phyloP scores from a whole-genome alignment of 768 basidiomycete genomes.

The Mycena vulgaris region DNA sequence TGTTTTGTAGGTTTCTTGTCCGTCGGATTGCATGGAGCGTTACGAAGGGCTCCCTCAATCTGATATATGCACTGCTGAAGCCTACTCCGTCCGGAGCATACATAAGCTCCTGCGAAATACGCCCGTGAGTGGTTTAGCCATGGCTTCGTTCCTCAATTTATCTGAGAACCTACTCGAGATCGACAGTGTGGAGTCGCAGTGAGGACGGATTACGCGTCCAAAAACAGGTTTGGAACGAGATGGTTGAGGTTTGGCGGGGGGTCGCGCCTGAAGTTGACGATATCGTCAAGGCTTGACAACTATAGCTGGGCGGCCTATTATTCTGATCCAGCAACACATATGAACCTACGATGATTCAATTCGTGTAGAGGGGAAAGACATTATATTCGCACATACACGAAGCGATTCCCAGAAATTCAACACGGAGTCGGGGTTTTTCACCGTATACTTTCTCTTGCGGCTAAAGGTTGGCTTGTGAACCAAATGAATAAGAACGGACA shows the following conservation, averaged over 20 bases:
- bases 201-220: not conserved
- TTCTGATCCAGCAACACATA: too few relatives aligned
- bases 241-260: not conserved
- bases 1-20: not conserved
- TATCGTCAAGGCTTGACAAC: too few relatives aligned
- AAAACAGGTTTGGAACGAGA: not conserved
- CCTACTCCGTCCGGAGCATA: conserved; percentile 22
- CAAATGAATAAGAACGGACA: too few relatives aligned
- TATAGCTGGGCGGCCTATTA: too few relatives aligned
- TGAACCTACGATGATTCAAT: too few relatives aligned
- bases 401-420: too few relatives aligned
- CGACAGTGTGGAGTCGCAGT: conserved; percentile 6
- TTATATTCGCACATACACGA: too few relatives aligned
- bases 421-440: too few relatives aligned
- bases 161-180: not conserved
- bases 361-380: too few relatives aligned
- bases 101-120: conserved; percentile 18
- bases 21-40: not conserved
- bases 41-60: conserved; percentile 16
- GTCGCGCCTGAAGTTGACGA: not conserved
- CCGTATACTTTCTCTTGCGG: too few relatives aligned
- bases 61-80: conserved; percentile 2
- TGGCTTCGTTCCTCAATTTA: not conserved
- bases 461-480: too few relatives aligned
- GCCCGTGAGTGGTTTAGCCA: conserved; percentile 2